Percentiles rank a stretch among this genome's conserved stretches.
Evolutionary conservation across 768 basidiomycete species (phyloP).

Genomic region (Tulasnella sp.): DNA sequence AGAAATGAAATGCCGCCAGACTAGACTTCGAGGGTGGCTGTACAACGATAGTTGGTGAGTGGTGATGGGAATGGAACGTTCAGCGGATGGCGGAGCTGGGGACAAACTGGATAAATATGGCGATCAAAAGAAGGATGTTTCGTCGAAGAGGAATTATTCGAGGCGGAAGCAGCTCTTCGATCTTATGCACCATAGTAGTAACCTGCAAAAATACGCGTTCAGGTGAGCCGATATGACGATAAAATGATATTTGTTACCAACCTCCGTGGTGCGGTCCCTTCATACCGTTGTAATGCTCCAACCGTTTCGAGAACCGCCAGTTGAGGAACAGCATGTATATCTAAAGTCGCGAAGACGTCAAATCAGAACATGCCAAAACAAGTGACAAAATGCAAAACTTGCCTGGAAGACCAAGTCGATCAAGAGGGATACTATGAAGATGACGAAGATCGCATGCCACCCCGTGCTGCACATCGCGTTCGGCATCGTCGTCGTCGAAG

Average conservation of each 20-base stretch:
- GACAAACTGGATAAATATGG: background rate
- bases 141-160: background rate
- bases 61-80: background rate
- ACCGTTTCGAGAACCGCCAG: slow-evolving; percentile 64
- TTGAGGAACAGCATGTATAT: slow-evolving; percentile 68
- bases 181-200: slow-evolving; percentile 36
- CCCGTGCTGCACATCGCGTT: slow-evolving; percentile 51
- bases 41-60: background rate
- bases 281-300: slow-evolving; percentile 59
- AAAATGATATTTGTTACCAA: slow-evolving; percentile 32
- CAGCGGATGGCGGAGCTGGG: background rate
- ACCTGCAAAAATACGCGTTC: slow-evolving; percentile 23
- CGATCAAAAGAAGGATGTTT: background rate
- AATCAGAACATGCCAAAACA: slow-evolving; percentile 23
- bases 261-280: slow-evolving; percentile 56
- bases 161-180: background rate
- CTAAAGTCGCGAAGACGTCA: slow-evolving; percentile 32
- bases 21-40: background rate
- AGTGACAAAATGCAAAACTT: slow-evolving; percentile 27
- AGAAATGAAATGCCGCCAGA: background rate
- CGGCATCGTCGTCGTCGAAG: slow-evolving; percentile 36
- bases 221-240: background rate
- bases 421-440: slow-evolving; percentile 56
- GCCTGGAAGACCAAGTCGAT: slow-evolving; percentile 65
- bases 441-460: slow-evolving; percentile 51